A percentile compares a stretch with the other conserved stretches of the same genome.
phyloP scores from a whole-genome alignment of 768 basidiomycete genomes.

The Cystobasidium onofrii region DNA sequence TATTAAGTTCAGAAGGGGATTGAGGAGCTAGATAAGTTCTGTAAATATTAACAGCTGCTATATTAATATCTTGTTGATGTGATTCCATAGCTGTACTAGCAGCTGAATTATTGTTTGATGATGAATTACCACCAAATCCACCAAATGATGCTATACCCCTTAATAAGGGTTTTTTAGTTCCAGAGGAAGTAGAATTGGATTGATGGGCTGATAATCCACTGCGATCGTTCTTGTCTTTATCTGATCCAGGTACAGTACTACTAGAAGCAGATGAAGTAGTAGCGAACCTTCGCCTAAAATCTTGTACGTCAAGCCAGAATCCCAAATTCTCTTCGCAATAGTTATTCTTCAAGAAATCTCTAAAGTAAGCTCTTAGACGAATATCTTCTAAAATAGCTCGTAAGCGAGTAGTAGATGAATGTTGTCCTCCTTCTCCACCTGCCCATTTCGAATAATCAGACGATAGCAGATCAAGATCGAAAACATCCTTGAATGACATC shows the following conservation, averaged over 20 bases:
- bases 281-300: slow-evolving; percentile 91
- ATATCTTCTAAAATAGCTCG: slow-evolving; percentile 89
- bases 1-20: slow-evolving; percentile 92
- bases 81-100: slow-evolving; percentile 72
- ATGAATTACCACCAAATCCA: slow-evolving; percentile 7
- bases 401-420: slow-evolving; percentile 85
- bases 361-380: slow-evolving; percentile 75
- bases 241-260: slow-evolving; percentile 30
- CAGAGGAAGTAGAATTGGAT: neutral
- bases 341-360: slow-evolving; percentile 85
- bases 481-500: slow-evolving; percentile 37
- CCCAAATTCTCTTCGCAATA: slow-evolving; percentile 98
- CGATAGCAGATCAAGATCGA: slow-evolving; percentile 33
- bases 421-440: slow-evolving; percentile 52
- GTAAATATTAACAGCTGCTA: slow-evolving; percentile 76
- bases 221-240: neutral
- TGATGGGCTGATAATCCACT: slow-evolving; percentile 16
- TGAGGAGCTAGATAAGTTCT: slow-evolving; percentile 92
- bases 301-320: slow-evolving; percentile 94
- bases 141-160: neutral
- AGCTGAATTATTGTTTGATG: slow-evolving; percentile 4
- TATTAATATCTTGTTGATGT: slow-evolving; percentile 89
- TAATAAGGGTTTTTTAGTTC: slow-evolving; percentile 14
- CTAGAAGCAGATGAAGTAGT: slow-evolving; percentile 82
- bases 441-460: slow-evolving; percentile 5